Conservation (phyloP, 352 stramenopile genomes). For the Globisporangium solare region DNA sequence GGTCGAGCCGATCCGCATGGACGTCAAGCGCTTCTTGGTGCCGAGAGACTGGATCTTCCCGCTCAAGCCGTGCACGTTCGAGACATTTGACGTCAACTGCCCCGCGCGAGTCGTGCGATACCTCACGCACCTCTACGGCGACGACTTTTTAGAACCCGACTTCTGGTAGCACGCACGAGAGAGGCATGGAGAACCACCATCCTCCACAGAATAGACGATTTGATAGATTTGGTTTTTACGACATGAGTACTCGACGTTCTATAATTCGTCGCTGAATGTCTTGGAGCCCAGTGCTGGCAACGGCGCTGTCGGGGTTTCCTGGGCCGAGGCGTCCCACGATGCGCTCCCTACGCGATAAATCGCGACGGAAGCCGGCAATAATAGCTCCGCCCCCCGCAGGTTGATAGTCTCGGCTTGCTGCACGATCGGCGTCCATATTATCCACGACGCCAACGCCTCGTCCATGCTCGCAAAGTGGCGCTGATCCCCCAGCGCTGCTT, state of each 20-base stretch:
- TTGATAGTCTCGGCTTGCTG: constrained; percentile 15
- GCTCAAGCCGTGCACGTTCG: constrained; percentile 31
- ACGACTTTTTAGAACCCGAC: constrained; percentile 33
- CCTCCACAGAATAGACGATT: not conserved
- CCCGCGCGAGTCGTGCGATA: constrained; percentile 36
- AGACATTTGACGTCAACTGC: constrained; percentile 42
- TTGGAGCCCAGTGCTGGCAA: not conserved
- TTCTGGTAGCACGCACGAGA: constrained; percentile 11
- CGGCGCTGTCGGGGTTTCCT: not conserved
- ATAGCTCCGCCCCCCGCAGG: not conserved
- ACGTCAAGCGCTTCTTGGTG: constrained; percentile 34
- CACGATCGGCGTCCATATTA: constrained; percentile 58
- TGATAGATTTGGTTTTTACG: not conserved
- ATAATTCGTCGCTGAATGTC: constrained; percentile 4
- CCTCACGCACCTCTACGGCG: constrained; percentile 50
- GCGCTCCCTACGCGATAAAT: constrained; percentile 3
- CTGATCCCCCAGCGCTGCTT: constrained; percentile 16
- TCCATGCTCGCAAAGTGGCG: constrained; percentile 45
- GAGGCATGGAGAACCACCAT: not conserved
- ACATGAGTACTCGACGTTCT: not conserved
- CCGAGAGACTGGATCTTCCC: constrained; percentile 53
- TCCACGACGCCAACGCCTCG: constrained; percentile 60
- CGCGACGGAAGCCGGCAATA: not conserved
- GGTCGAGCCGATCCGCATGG: not conserved
- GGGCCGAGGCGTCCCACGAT: not conserved